A percentile compares a stretch with the other conserved stretches of the same genome.
These are phyloP conservation scores for Tricholoma sp. DNA, from an alignment of 768 basidiomycete species.

Conservation along the genomic window DNA sequence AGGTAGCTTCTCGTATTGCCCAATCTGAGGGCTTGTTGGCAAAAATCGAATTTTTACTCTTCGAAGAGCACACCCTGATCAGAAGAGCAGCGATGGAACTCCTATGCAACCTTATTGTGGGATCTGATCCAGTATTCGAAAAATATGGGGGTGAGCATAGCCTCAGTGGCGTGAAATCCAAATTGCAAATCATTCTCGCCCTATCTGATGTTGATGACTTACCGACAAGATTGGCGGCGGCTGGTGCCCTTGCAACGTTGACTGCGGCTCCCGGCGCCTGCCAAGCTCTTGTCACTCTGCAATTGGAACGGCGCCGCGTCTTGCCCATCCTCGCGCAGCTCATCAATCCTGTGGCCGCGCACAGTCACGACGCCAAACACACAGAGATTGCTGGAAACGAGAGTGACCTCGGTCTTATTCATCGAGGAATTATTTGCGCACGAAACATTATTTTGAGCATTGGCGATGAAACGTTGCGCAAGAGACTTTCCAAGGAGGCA, in stretches of 20 bases:
- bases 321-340: constrained; percentile 63
- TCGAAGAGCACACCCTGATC: constrained; percentile 80
- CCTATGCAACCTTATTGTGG: constrained; percentile 83
- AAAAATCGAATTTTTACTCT: constrained; percentile 65
- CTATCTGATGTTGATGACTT: constrained; percentile 84
- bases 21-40: constrained; percentile 52
- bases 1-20: constrained; percentile 63
- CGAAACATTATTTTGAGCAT: constrained; percentile 54
- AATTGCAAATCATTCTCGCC: constrained; percentile 78
- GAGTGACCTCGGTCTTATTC: constrained; percentile 58
- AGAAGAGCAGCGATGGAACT: constrained; percentile 88
- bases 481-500: constrained; percentile 45
- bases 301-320: constrained; percentile 58
- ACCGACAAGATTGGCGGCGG: constrained; percentile 82
- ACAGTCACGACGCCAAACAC: constrained; percentile 25
- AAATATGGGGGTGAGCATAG: constrained; percentile 53
- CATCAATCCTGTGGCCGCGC: constrained; percentile 50
- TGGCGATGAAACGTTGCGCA: constrained; percentile 30
- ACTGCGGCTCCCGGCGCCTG: constrained; percentile 61
- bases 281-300: constrained; percentile 53
- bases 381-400: constrained; percentile 30
- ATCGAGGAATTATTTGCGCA: constrained; percentile 75
- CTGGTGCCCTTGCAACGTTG: constrained; percentile 83
- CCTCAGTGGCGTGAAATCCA: constrained; percentile 40
- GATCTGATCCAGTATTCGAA: constrained; percentile 71